A percentile compares a stretch with the other conserved stretches of the same genome.
Evolutionary conservation across 169 alveolate genomes (phyloP).

Genomic region (Amoebophrya sp.): DNA sequence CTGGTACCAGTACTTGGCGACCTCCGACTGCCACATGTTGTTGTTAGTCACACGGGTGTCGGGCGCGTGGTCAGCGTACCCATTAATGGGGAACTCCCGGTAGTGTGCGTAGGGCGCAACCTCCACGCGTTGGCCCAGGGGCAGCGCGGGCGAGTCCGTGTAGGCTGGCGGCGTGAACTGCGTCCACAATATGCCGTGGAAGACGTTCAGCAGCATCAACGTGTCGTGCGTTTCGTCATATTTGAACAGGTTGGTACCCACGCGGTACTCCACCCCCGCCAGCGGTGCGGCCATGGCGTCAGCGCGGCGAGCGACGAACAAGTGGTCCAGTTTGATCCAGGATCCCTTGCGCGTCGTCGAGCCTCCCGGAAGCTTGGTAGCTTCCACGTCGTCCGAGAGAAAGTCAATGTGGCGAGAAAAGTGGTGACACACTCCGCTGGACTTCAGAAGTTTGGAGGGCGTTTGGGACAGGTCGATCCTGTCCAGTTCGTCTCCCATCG

Average conservation of each 20-base stretch:
- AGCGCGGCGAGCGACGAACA: background rate
- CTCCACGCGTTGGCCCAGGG: no score
- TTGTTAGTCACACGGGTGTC: background rate
- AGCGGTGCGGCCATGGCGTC: no score
- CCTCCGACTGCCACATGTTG: background rate
- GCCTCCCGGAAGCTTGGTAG: background rate
- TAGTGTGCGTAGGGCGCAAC: background rate
- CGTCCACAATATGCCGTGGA: no score
- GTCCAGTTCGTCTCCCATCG: background rate
- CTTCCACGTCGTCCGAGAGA: background rate
- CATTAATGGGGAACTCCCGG: background rate
- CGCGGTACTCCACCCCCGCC: no score
- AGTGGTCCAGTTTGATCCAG: background rate
- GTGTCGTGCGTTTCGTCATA: no score
- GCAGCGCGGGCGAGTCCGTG: no score
- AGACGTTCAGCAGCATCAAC: no score
- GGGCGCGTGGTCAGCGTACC: background rate
- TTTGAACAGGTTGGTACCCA: no score
- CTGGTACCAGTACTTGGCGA: conserved; percentile 6
- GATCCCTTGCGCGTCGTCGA: background rate
- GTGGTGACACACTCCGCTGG: background rate
- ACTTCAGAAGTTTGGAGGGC: background rate
- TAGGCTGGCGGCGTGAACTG: no score
- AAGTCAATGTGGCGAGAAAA: background rate
- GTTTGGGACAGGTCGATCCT: background rate